Evolutionary conservation across 2,329 filamentous ascomycete species (phyloP).

Genomic region (Talaromyces albobiverticillius): DNA sequence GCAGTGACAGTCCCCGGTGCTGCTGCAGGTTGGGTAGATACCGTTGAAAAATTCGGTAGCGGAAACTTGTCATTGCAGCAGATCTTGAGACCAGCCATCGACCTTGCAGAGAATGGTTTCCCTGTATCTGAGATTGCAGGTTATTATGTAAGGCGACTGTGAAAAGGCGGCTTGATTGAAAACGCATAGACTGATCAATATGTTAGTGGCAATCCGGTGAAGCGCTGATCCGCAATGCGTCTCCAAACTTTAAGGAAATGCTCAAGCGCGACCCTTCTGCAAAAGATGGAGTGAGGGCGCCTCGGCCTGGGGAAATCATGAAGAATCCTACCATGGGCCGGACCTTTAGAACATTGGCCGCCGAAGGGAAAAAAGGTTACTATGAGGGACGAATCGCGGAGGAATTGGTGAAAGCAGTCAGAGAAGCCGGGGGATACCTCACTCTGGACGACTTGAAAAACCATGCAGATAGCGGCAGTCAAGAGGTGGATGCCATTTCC

Average conservation of each 20-base stretch:
- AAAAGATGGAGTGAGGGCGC: constrained; percentile 68
- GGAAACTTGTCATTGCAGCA: constrained; percentile 74
- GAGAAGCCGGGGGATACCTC: constrained; percentile 72
- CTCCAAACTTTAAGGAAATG: constrained; percentile 84
- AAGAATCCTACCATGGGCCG: constrained; percentile 76
- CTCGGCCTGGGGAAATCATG: constrained; percentile 80
- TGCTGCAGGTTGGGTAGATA: constrained; percentile 89
- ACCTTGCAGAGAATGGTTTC: constrained; percentile 82
- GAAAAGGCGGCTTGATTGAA: background rate
- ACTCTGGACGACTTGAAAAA: constrained; percentile 75
- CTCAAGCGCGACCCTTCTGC: constrained; percentile 72
- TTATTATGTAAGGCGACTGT: constrained; percentile 55
- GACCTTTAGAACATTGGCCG: constrained; percentile 76
- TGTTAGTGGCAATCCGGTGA: constrained; percentile 70
- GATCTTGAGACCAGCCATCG: constrained; percentile 77
- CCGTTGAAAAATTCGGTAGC: constrained; percentile 83
- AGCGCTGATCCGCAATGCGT: constrained; percentile 63
- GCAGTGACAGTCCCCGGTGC: constrained; percentile 86
- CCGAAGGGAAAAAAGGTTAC: constrained; percentile 84
- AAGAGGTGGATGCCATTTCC: constrained; percentile 81
- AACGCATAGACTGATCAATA: background rate
- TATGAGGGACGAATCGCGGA: constrained; percentile 82
- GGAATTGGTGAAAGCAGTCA: constrained; percentile 73
- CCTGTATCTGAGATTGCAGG: constrained; percentile 80
- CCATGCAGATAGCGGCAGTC: constrained; percentile 70